These are phyloP conservation scores for Phytophthora tubulina DNA, from an alignment of 352 stramenopile species.

Conservation along the genomic window DNA sequence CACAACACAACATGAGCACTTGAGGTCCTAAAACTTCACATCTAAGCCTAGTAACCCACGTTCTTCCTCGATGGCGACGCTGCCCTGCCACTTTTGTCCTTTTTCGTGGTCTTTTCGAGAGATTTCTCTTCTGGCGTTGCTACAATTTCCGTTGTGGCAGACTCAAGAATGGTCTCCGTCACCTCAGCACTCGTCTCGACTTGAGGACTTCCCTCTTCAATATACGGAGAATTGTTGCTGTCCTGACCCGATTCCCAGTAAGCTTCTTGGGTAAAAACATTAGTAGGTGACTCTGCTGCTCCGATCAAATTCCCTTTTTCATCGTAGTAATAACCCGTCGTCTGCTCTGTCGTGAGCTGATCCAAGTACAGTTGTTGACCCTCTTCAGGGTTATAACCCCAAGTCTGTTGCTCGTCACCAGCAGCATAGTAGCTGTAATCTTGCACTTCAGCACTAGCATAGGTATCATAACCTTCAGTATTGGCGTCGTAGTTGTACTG, in stretches of 20 bases:
- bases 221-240: constrained; percentile 14
- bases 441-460: constrained; percentile 7
- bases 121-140: constrained; percentile 9
- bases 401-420: constrained; percentile 15
- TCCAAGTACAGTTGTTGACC: constrained; percentile 33
- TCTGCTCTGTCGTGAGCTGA: constrained; percentile 30
- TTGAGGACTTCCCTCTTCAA: constrained; percentile 18
- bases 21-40: not conserved
- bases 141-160: not conserved
- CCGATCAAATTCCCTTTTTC: constrained; percentile 31
- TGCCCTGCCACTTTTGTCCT: constrained; percentile 12
- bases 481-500: constrained; percentile 19
- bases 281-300: constrained; percentile 22
- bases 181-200: constrained; percentile 10
- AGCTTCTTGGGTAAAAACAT: constrained; percentile 53
- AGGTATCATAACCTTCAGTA: not conserved
- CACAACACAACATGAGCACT: not conserved
- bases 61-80: constrained; percentile 32
- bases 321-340: constrained; percentile 41
- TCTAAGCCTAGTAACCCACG: constrained; percentile 2
- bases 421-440: constrained; percentile 25
- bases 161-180: constrained; percentile 3
- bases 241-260: constrained; percentile 63
- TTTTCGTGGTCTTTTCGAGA: constrained; percentile 18
- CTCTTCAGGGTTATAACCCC: constrained; percentile 26